These are phyloP conservation scores for Ceraceosorus guamensis DNA, from an alignment of 1,284 basidiomycete genomes.

Conservation along the genomic window DNA sequence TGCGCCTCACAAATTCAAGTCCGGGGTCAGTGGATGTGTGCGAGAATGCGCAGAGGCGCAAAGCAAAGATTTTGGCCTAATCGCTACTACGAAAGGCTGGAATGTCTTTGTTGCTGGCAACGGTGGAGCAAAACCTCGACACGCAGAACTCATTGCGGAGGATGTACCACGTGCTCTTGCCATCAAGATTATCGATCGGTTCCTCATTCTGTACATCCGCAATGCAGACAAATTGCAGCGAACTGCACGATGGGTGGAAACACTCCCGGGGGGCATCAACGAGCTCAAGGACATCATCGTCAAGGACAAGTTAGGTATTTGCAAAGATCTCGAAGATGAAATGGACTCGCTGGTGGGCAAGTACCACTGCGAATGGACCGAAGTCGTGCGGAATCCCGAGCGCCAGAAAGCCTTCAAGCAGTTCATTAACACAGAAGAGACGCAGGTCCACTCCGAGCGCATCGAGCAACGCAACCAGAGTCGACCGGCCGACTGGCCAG, in stretches of 20 bases:
- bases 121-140: conserved; percentile 63
- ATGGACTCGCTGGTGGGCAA: conserved; percentile 63
- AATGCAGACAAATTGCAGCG: conserved; percentile 58
- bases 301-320: conserved; percentile 70
- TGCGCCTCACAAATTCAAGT: conserved; percentile 68
- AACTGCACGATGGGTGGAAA: conserved; percentile 70
- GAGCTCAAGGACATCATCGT: conserved; percentile 61
- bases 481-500: conserved; percentile 66
- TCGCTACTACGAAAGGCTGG: conserved; percentile 62
- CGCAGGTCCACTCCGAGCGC: conserved; percentile 55
- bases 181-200: conserved; percentile 63
- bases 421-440: conserved; percentile 63
- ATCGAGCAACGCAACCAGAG: conserved; percentile 62
- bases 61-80: conserved; percentile 67
- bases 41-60: conserved; percentile 58
- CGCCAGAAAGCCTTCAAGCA: conserved; percentile 60
- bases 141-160: conserved; percentile 55
- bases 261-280: conserved; percentile 64
- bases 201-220: conserved; percentile 63
- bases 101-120: conserved; percentile 67
- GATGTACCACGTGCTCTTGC: conserved; percentile 47
- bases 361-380: conserved; percentile 67
- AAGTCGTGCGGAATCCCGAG: conserved; percentile 58
- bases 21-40: conserved; percentile 64
- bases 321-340: conserved; percentile 62